These are phyloP conservation scores for Thelephora ganbajun DNA, from an alignment of 768 basidiomycete genomes.

Conservation along the genomic window DNA sequence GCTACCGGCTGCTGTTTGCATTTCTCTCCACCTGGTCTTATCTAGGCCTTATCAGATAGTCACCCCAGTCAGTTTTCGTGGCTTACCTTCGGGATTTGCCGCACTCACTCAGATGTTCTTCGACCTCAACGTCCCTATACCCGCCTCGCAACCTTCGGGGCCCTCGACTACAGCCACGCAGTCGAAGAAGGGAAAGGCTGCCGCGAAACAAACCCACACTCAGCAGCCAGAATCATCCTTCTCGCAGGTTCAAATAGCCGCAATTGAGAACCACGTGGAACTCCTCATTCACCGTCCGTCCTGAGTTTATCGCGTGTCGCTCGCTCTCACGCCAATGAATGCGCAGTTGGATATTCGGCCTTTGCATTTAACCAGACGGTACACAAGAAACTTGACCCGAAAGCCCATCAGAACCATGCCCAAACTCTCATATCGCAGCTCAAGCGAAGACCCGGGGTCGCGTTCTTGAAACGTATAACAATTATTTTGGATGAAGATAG, in stretches of 20 bases:
- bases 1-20: no score
- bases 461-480: conserved; percentile 66
- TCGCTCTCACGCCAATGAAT: conserved; percentile 6
- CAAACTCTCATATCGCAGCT: conserved; percentile 45
- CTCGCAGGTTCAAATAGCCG: conserved; percentile 39
- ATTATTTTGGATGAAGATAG: conserved; percentile 73
- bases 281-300: conserved; percentile 59
- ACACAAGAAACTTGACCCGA: conserved; percentile 57
- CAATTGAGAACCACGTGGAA: conserved; percentile 52
- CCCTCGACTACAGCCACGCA: conserved; percentile 3
- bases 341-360: conserved; percentile 78
- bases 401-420: conserved; percentile 52
- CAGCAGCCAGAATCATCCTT: conserved; percentile 19
- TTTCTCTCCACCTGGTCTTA: neutral
- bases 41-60: neutral
- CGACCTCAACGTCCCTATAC: conserved; percentile 15
- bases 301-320: neutral
- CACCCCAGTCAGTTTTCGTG: neutral
- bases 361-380: conserved; percentile 66
- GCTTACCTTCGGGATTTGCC: neutral
- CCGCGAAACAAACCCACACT: conserved; percentile 25
- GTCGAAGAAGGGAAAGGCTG: conserved; percentile 47
- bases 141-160: conserved; percentile 1
- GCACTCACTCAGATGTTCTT: conserved; percentile 9
- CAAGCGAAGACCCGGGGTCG: conserved; percentile 40